Evolutionary conservation across 495 filamentous ascomycete species (phyloP).

Genomic region (Corynascus novoguineensis): DNA sequence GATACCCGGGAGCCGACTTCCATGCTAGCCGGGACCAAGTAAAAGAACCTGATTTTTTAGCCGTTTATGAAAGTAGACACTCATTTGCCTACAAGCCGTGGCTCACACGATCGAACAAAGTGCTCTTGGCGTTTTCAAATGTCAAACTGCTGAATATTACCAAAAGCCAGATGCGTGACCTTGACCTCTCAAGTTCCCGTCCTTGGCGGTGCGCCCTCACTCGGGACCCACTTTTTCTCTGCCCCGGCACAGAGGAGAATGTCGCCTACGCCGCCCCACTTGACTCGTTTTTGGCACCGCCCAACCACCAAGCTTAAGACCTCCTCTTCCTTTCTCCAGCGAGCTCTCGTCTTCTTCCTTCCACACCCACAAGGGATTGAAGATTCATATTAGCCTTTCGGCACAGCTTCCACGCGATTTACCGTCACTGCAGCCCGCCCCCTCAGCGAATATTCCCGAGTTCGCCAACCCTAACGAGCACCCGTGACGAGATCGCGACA

Average conservation of each 20-base stretch:
- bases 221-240: background rate
- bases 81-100: no score
- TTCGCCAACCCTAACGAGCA: background rate
- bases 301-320: slow-evolving; percentile 23
- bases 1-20: no score
- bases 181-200: no score
- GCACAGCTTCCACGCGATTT: background rate
- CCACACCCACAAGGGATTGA: slow-evolving; percentile 4
- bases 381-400: background rate
- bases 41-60: no score
- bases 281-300: slow-evolving; percentile 25
- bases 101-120: no score
- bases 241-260: background rate
- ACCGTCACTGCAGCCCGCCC: background rate
- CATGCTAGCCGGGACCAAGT: no score
- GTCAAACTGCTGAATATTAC: no score
- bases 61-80: no score
- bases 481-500: background rate
- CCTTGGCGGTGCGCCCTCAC: no score
- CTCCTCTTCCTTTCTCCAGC: slow-evolving; percentile 24
- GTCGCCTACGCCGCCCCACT: slow-evolving; percentile 18
- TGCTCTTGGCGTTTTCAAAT: no score
- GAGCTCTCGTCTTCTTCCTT: slow-evolving; percentile 13
- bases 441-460: background rate
- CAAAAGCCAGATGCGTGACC: no score